Conservation (phyloP, 1,139 yeast species). For the Saccharomyces hybrid region DNA sequence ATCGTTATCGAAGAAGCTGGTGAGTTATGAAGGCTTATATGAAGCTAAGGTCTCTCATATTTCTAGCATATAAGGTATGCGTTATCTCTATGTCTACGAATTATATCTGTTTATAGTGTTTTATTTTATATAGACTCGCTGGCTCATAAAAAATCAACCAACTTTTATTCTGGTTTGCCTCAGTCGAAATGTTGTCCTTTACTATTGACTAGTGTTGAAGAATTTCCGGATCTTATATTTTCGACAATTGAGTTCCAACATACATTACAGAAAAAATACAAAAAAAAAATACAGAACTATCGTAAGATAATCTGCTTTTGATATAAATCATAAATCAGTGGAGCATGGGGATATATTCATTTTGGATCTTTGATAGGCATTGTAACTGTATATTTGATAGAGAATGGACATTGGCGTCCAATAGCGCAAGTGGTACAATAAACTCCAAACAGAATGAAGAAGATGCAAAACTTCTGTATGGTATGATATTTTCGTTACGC, state of each 20-base stretch:
- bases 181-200: background rate
- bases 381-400: constrained; percentile 70
- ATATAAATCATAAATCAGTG: background rate
- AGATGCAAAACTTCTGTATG: constrained; percentile 73
- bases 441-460: constrained; percentile 56
- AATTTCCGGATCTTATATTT: background rate
- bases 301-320: background rate
- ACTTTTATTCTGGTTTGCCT: background rate
- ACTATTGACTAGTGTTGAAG: background rate
- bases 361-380: constrained; percentile 85
- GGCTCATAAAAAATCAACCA: background rate
- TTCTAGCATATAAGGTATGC: background rate
- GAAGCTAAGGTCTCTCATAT: background rate
- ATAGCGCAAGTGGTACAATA: constrained; percentile 38
- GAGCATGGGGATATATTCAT: constrained; percentile 57
- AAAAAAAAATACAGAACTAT: background rate
- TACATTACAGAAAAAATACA: background rate
- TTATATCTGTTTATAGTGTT: background rate
- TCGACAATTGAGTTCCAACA: background rate
- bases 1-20: constrained; percentile 73
- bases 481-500: constrained; percentile 75
- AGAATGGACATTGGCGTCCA: constrained; percentile 41
- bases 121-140: background rate
- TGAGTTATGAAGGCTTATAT: constrained; percentile 39
- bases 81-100: background rate